Evolutionary conservation across 2,329 filamentous ascomycete species (phyloP), one percentile per base, ranked within the genome.

Genomic region (Clarireedia paspali): DNA sequence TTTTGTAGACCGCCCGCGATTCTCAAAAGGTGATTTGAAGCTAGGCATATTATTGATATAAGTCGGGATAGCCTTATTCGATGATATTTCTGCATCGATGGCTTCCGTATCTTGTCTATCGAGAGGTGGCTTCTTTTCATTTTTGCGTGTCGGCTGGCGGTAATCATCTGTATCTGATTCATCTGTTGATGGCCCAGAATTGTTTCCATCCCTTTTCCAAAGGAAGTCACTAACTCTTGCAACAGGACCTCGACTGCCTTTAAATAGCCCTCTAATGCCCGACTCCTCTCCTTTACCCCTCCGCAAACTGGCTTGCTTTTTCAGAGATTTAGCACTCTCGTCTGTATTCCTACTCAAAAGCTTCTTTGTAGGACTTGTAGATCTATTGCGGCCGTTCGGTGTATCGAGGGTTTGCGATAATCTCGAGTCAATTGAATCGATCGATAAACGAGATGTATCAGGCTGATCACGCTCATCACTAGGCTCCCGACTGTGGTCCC

Each of bases 251-350:
- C 87, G 79, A 50, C 83, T 81, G 2, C 84, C 85, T 71, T 90
- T 92, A 71, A 96, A 87, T 48, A 96, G 85, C 6, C 86, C 83
- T 44, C 85, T 82, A 7, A 90, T 76, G 38, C 81, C 83, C 9
- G 81, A 68, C 53, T 79, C 74, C 40, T 79, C 75, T 24, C 66
- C 62, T 55, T 64, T 68, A 2, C 68, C 74, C 17, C 73, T 68
- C 23, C 72, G 75, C n/a, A 78, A 62, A 64, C 79, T 84, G 20
- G 75, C 74, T 26, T 75, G 70, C 46, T 74, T 78, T 58, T 73
- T 72, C 58, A 76, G 74, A 47, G 74, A 73, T 60, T 74, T 83
- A 65, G 72, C 74, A 62, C 68, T 75, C 55, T 78, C 75, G 24
- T 76, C 75, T 15, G 72, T 71, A 50, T 70, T 66, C 56, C 69